Evolutionary conservation across 176 grass and related monocot genomes (phyloP).

Genomic region (Lolium multiflorum): DNA sequence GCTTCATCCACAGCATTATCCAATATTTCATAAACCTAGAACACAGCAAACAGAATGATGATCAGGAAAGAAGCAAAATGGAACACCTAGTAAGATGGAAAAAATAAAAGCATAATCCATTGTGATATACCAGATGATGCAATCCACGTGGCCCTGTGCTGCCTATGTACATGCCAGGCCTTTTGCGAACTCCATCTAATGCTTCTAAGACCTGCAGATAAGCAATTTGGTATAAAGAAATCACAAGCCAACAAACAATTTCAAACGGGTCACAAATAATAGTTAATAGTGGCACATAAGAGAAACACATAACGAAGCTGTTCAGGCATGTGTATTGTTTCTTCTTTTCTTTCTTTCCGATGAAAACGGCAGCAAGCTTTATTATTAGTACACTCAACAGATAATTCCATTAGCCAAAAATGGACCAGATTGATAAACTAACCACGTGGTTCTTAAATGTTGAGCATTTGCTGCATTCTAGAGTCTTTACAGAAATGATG

Average conservation of each 20-base stretch:
- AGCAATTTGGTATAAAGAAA: constrained; percentile 35
- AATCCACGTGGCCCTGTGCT: constrained; percentile 95
- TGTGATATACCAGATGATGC: constrained; percentile 84
- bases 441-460: not conserved
- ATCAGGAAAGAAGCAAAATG: constrained; percentile 37
- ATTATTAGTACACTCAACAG: not conserved
- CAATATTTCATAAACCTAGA: constrained; percentile 89
- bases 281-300: not conserved
- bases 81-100: not conserved
- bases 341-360: constrained; percentile 2
- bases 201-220: constrained; percentile 88
- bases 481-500: not conserved
- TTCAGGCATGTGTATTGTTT: not conserved
- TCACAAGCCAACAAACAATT: constrained; percentile 10
- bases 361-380: constrained; percentile 2
- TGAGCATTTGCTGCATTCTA: not conserved
- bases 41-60: constrained; percentile 9
- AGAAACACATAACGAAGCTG: constrained; percentile 22
- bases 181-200: constrained; percentile 93
- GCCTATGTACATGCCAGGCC: constrained; percentile 99
- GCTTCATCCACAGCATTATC: constrained; percentile 98
- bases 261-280: constrained; percentile 4
- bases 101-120: constrained; percentile 33
- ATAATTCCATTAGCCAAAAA: constrained; percentile 1
- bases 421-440: not conserved